Percentiles rank a stretch among this genome's conserved stretches.
Evolutionary conservation across 2,329 filamentous ascomycete genomes (phyloP).

Genomic region (Aspergillus sp.): DNA sequence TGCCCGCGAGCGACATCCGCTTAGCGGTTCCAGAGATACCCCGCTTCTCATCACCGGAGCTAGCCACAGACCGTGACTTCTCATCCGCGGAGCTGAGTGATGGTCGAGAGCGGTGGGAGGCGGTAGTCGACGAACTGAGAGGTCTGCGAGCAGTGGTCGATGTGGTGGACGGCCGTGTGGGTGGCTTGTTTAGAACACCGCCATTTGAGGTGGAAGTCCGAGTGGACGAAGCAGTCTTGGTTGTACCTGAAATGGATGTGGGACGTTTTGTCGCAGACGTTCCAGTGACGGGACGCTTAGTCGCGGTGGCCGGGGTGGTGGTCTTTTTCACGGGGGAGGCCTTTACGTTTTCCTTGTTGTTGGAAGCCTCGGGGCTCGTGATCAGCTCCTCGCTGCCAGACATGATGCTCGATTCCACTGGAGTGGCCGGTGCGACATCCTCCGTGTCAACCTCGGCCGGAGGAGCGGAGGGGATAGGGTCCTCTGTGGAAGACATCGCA

Average conservation of each 20-base stretch:
- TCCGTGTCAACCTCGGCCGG: slow-evolving; percentile 36
- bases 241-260: slow-evolving; percentile 38
- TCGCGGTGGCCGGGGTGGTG: slow-evolving; percentile 27
- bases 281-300: slow-evolving; percentile 41
- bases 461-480: slow-evolving; percentile 31
- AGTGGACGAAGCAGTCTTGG: slow-evolving; percentile 32
- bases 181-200: slow-evolving; percentile 50
- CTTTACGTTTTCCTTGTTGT: slow-evolving; percentile 39
- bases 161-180: slow-evolving; percentile 45
- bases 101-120: slow-evolving; percentile 46
- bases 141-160: slow-evolving; percentile 40
- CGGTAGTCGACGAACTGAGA: slow-evolving; percentile 39
- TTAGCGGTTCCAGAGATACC: slow-evolving; percentile 50
- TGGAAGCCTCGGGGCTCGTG: slow-evolving; percentile 42
- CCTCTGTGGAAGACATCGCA: slow-evolving; percentile 41
- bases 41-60: slow-evolving; percentile 51
- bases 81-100: slow-evolving; percentile 52
- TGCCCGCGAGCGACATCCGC: slow-evolving; percentile 50
- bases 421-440: slow-evolving; percentile 39
- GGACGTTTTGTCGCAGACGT: slow-evolving; percentile 43
- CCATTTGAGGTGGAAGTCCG: slow-evolving; percentile 38
- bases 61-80: slow-evolving; percentile 45
- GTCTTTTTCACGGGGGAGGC: slow-evolving; percentile 40
- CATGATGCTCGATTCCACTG: slow-evolving; percentile 37
- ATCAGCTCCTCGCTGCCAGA: slow-evolving; percentile 39